Base-by-base conservation (phyloP, 257 asterid genomes). In the Salvia rosmarinus region DNA sequence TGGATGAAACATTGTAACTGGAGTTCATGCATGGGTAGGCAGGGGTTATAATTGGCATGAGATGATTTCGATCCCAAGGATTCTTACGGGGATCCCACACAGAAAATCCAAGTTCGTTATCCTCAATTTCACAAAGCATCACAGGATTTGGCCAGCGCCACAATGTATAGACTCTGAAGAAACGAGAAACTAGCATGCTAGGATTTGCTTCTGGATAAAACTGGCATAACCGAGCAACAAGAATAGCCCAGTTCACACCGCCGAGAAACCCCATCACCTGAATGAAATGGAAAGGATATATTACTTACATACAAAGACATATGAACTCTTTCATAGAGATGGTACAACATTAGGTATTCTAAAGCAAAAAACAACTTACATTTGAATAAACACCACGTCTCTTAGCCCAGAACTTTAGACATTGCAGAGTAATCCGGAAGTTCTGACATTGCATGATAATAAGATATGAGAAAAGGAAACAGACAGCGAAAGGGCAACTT, bases 81-180 rank as follows among this genome's bases (percentile, higher is more conserved):
- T 95, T 83, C 80, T 83, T 92, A 1, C 98, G 89, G 61, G 97
- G 96, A 83, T 92, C 97, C 99, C 99, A 95, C 28, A 90, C 70
- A 61, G 95, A 82, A 81, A 92, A 88, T 68, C 98, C 99, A 64
- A 92, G 85, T 67, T 87, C 97, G 52, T 87, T 82, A 75, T 95
- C 98, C 75, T 87, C 91, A 75, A 92, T 92, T 71, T 82, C 88
- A 77, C 97, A 95, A 30, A 92, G 97, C 95, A 85, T 88, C 73
- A 95, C 95, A 35, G 99, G 98, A 70, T 88, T 89, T 32, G 98
- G 95, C 99, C 99, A 95, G n/a, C 91, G 90, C 99, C 99, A 95
- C 76, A 81, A 54, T 19, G 94, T 95, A 77, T 88, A 95, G 14
- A 95, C 96, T 51, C 95, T 85, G 80, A 90, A 95, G 76, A 91